These are phyloP conservation scores for Leccinum truebloodii DNA, from an alignment of 768 basidiomycete species.

Conservation along the genomic window DNA sequence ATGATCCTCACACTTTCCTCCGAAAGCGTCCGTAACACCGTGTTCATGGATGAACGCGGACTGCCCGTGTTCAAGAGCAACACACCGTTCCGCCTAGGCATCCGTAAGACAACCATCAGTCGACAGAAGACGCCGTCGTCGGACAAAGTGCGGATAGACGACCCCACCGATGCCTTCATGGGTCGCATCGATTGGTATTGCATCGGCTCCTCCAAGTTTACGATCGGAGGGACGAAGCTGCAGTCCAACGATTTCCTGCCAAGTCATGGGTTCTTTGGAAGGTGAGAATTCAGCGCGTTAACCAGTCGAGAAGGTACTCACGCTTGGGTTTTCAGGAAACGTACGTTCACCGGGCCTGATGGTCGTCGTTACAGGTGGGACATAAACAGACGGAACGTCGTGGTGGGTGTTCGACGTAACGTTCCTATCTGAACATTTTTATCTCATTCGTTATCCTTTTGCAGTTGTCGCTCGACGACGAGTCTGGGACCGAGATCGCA, in stretches of 20 bases:
- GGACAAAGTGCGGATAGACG: conserved; percentile 4
- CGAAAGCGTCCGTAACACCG: conserved; percentile 27
- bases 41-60: conserved; percentile 30
- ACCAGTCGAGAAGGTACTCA: not conserved
- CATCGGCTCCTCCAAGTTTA: conserved; percentile 31
- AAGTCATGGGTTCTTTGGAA: conserved; percentile 20
- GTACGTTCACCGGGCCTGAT: conserved; percentile 35
- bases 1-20: conserved; percentile 30
- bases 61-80: conserved; percentile 29
- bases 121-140: conserved; percentile 8
- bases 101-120: conserved; percentile 22
- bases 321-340: conserved; percentile 15
- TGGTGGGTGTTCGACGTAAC: conserved; percentile 6
- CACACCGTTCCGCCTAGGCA: conserved; percentile 24
- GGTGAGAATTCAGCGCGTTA: conserved; percentile 3
- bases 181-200: conserved; percentile 36
- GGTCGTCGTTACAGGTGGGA: conserved; percentile 36
- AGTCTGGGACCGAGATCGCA: conserved; percentile 13
- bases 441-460: not conserved
- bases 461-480: conserved; percentile 24
- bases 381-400: conserved; percentile 13
- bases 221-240: conserved; percentile 28
- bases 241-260: conserved; percentile 28
- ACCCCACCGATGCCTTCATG: conserved; percentile 28
- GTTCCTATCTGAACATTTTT: not conserved